Percentiles rank a stretch among this genome's conserved stretches.
Evolutionary conservation across 805 yeast genomes (phyloP).

Genomic region (Starmerella floris): DNA sequence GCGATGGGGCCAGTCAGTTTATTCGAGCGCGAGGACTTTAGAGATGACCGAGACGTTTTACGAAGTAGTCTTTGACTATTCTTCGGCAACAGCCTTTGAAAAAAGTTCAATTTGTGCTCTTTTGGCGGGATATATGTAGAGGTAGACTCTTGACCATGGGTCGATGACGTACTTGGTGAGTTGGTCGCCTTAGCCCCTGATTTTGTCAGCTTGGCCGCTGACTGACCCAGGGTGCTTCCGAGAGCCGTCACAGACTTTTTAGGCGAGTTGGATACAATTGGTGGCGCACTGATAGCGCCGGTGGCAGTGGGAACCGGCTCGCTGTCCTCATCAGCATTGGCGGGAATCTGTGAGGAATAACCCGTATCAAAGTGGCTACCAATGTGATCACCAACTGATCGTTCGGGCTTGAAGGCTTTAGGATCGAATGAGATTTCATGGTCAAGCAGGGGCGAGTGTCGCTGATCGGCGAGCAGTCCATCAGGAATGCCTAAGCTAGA

Average conservation of each 20-base stretch:
- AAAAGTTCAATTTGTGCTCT: conserved; percentile 8
- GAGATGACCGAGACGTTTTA: conserved; percentile 6
- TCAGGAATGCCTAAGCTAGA: not conserved
- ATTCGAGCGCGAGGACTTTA: conserved; percentile 4
- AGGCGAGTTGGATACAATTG: not conserved
- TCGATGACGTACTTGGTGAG: not conserved
- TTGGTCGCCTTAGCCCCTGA: not conserved
- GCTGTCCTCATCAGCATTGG: not conserved
- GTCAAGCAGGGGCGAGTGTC: conserved; percentile 15
- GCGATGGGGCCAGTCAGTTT: conserved; percentile 5
- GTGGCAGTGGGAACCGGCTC: too few species aligned
- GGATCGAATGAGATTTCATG: conserved; percentile 22
- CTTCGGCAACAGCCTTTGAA: conserved; percentile 17
- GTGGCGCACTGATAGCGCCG: not conserved
- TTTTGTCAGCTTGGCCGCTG: not conserved
- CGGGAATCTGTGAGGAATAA: not conserved
- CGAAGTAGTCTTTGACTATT: conserved; percentile 13
- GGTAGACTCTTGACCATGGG: not conserved
- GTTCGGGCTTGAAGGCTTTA: conserved; percentile 8
- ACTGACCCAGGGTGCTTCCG: too few species aligned
- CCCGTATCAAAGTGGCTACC: conserved; percentile 15
- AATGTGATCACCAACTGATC: conserved; percentile 12
- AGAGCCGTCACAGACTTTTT: not conserved
- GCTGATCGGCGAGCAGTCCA: not conserved
- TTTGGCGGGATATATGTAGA: not conserved